phyloP scores from a whole-genome alignment of 2,329 filamentous ascomycete species.

The Colletotrichum sp. region DNA sequence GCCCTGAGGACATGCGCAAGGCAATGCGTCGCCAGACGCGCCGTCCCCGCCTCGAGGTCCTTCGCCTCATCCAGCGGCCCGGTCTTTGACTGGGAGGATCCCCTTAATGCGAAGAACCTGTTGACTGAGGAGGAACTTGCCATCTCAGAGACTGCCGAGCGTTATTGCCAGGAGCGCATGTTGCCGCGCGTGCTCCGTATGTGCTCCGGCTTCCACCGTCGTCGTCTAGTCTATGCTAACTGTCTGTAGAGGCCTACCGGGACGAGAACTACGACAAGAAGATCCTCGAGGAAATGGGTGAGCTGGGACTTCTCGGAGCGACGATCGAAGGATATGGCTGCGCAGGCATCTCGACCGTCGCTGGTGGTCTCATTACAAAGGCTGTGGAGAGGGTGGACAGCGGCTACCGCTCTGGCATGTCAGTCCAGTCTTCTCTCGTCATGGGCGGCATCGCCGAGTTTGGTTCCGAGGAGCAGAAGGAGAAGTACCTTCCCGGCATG shows the following conservation, averaged over 20 bases:
- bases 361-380: conserved; percentile 87
- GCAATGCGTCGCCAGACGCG: conserved; percentile 18
- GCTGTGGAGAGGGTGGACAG: conserved; percentile 92
- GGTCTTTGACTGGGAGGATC: conserved; percentile 90
- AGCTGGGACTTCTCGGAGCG: conserved; percentile 85
- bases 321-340: conserved; percentile 89
- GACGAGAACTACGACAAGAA: conserved; percentile 86
- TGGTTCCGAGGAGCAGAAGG: conserved; percentile 85
- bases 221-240: conserved; percentile 53
- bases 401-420: conserved; percentile 91
- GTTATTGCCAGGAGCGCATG: conserved; percentile 92
- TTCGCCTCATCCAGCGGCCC: conserved; percentile 39
- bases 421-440: conserved; percentile 88
- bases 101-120: conserved; percentile 74
- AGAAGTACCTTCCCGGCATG: conserved; percentile 80
- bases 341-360: conserved; percentile 85
- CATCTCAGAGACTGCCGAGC: conserved; percentile 87
- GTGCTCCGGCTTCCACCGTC: conserved; percentile 28
- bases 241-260: conserved; percentile 73
- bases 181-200: conserved; percentile 84
- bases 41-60: conserved; percentile 27
- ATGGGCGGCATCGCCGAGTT: conserved; percentile 94
- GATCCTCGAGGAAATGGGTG: conserved; percentile 91
- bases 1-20: conserved; percentile 9
- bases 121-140: conserved; percentile 91